phyloP scores from a whole-genome alignment of 306 rosid species.

The Ormosia emarginata region DNA sequence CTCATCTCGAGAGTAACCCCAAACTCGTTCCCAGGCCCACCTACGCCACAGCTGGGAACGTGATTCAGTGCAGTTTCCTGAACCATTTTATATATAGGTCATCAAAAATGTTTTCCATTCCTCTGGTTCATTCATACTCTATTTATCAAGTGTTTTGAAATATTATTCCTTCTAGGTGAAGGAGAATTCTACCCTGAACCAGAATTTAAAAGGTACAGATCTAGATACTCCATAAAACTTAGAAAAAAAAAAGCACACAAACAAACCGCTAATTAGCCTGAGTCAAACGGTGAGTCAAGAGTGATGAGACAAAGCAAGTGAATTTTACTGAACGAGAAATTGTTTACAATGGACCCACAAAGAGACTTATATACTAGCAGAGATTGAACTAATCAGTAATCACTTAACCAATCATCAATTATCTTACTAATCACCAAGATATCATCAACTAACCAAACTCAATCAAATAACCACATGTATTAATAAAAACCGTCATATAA shows the following conservation, averaged over 20 bases:
- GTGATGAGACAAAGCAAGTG: background rate
- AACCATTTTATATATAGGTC: background rate
- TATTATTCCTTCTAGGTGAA: background rate
- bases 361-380: too few species aligned
- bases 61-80: conserved; percentile 75
- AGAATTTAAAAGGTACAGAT: too few species aligned
- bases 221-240: background rate
- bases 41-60: conserved; percentile 48
- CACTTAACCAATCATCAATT: background rate
- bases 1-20: conserved; percentile 73
- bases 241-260: too few species aligned
- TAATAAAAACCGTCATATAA: background rate
- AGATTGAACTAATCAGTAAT: too few species aligned
- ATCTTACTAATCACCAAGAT: background rate
- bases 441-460: background rate
- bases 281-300: background rate
- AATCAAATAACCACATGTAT: background rate
- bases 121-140: background rate
- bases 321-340: background rate
- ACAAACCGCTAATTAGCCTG: too few species aligned
- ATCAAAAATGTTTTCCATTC: background rate
- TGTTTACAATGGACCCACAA: background rate
- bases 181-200: background rate
- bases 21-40: conserved; percentile 40
- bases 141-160: background rate